Evolutionary conservation across 768 basidiomycete species (phyloP).

Genomic region (Lactarius psammicola): DNA sequence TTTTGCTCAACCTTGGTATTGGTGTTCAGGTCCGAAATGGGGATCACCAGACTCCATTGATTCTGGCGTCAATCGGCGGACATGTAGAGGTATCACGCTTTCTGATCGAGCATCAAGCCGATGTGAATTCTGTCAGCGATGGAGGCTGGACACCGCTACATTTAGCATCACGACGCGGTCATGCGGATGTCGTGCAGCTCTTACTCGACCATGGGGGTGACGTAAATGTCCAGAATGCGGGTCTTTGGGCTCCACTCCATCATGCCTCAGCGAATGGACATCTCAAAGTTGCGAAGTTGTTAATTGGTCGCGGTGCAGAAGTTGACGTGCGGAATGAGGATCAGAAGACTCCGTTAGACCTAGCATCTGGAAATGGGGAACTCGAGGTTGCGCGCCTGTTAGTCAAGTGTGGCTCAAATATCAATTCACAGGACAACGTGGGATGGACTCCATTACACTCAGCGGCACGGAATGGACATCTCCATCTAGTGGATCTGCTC

Average conservation of each 20-base stretch:
- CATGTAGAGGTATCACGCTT: not conserved
- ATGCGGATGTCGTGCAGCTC: not conserved
- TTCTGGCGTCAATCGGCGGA: not conserved
- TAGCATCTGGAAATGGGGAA: not conserved
- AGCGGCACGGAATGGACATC: not conserved
- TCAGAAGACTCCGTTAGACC: not conserved
- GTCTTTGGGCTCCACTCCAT: no score
- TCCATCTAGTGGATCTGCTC: not conserved
- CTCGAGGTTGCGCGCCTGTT: not conserved
- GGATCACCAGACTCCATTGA: not conserved
- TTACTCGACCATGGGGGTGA: no score
- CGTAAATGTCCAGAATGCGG: not conserved
- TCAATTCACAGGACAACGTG: not conserved
- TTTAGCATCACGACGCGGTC: not conserved
- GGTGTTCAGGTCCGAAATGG: not conserved
- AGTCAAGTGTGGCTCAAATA: not conserved
- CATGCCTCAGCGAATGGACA: no score
- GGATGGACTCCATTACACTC: not conserved
- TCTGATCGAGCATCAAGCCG: not conserved
- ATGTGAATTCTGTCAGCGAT: no score
- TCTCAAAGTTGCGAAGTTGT: no score
- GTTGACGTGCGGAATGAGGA: not conserved
- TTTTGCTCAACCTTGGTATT: constrained; percentile 2
- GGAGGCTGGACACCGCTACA: not conserved
- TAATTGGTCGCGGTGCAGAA: no score